Percentiles rank a stretch among this genome's conserved stretches.
phyloP scores from a whole-genome alignment of 2,329 filamentous ascomycete genomes.

The Macrophomina phaseolina region DNA sequence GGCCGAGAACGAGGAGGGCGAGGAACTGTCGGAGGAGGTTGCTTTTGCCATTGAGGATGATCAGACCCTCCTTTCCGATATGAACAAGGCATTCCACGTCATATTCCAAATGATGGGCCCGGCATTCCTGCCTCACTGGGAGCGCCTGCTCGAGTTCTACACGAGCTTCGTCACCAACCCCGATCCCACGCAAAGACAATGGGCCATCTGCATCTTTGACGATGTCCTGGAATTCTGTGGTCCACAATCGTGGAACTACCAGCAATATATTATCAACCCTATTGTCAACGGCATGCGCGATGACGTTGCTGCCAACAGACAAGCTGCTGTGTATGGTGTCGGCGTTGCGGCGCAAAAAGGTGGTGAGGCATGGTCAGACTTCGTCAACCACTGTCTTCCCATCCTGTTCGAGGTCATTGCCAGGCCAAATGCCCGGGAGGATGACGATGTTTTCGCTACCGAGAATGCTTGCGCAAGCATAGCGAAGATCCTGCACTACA shows the following conservation, averaged over 20 bases:
- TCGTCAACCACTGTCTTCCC: conserved; percentile 79
- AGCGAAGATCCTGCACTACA: conserved; percentile 95
- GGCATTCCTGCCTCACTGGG: conserved; percentile 85
- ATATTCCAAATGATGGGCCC: conserved; percentile 96
- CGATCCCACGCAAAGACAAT: conserved; percentile 92
- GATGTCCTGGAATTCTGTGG: conserved; percentile 98
- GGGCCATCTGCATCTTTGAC: conserved; percentile 99
- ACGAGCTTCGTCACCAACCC: conserved; percentile 78
- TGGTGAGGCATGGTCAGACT: conserved; percentile 84
- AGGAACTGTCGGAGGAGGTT: conserved; percentile 86
- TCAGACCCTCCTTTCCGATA: conserved; percentile 93
- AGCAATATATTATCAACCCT: conserved; percentile 83
- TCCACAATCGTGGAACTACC: conserved; percentile 83
- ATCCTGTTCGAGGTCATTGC: conserved; percentile 85
- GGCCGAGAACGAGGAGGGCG: conserved; percentile 82
- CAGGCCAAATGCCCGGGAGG: conserved; percentile 79
- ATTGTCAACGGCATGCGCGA: conserved; percentile 87
- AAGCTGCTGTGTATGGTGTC: conserved; percentile 94
- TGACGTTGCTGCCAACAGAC: conserved; percentile 84
- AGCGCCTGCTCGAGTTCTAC: conserved; percentile 83
- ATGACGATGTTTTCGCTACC: conserved; percentile 95
- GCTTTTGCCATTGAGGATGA: conserved; percentile 95
- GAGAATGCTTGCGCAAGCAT: conserved; percentile 97
- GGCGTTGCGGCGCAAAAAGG: conserved; percentile 95
- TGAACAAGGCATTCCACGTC: conserved; percentile 99